These are phyloP conservation scores for Sisymbrium altissimum DNA, from an alignment of 345 rosid species.

Conservation along the genomic window DNA sequence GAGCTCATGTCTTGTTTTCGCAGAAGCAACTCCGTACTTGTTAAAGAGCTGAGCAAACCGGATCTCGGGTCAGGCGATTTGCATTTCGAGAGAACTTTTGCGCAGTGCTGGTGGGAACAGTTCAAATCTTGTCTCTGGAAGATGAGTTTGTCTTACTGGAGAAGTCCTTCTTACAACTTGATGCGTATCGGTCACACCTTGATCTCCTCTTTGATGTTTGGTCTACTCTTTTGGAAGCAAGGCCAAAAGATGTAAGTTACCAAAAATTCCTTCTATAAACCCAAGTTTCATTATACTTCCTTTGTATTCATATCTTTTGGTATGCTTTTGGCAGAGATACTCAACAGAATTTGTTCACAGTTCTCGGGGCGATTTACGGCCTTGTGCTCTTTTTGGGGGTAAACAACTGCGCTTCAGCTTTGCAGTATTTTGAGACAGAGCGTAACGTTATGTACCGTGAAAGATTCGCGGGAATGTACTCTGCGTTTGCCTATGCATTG, in stretches of 20 bases:
- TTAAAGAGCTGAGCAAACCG: slow-evolving; percentile 46
- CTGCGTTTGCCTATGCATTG: slow-evolving; percentile 57
- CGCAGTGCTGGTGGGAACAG: slow-evolving; percentile 58
- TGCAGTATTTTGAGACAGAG: slow-evolving; percentile 52
- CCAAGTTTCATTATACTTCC: background rate
- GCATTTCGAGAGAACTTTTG: slow-evolving; percentile 46
- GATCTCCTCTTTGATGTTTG: slow-evolving; percentile 47
- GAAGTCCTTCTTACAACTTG: slow-evolving; percentile 72
- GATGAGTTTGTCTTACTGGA: slow-evolving; percentile 68
- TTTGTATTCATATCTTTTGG: background rate
- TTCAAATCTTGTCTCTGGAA: slow-evolving; percentile 77
- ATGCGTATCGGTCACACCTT: slow-evolving; percentile 36
- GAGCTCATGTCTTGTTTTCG: background rate
- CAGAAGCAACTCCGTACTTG: slow-evolving; percentile 49
- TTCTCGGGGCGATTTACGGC: slow-evolving; percentile 51
- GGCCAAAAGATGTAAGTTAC: slow-evolving; percentile 57
- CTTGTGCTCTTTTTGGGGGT: slow-evolving; percentile 56
- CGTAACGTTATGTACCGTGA: slow-evolving; percentile 66
- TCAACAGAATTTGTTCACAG: slow-evolving; percentile 61
- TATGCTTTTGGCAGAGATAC: slow-evolving; percentile 36
- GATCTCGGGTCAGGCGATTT: slow-evolving; percentile 45
- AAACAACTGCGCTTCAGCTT: slow-evolving; percentile 56
- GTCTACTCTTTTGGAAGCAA: slow-evolving; percentile 60
- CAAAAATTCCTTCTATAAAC: background rate
- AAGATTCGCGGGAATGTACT: slow-evolving; percentile 81